Conservation (phyloP, 257 asterid genomes). For the Oldenlandia corymbosa region DNA sequence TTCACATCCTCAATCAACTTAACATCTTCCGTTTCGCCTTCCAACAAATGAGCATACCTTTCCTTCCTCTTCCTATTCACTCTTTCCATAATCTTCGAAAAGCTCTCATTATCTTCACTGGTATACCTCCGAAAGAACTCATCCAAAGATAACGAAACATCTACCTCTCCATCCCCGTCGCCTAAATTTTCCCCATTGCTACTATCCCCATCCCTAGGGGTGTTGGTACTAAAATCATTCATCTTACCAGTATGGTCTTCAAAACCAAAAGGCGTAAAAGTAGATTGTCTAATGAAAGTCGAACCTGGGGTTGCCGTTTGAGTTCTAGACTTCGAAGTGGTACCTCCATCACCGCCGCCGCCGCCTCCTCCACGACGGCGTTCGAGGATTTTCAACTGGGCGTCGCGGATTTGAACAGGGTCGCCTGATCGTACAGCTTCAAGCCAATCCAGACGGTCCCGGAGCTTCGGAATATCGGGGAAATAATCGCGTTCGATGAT, state of each 20-base stretch:
- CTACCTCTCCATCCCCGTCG: slow-evolving; percentile 36
- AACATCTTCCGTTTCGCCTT: slow-evolving; percentile 36
- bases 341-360: slow-evolving; percentile 23
- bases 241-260: slow-evolving; percentile 9
- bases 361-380: slow-evolving; percentile 57
- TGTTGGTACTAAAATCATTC: slow-evolving; percentile 1
- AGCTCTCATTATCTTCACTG: slow-evolving; percentile 95
- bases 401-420: slow-evolving; percentile 82
- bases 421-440: slow-evolving; percentile 74
- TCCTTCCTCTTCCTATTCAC: slow-evolving; percentile 70
- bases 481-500: slow-evolving; percentile 91
- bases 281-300: slow-evolving; percentile 54
- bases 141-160: slow-evolving; percentile 55
- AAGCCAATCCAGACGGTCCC: slow-evolving; percentile 94
- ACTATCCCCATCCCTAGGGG: neutral
- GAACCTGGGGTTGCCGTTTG: slow-evolving; percentile 63
- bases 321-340: slow-evolving; percentile 33
- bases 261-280: slow-evolving; percentile 51
- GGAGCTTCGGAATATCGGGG: slow-evolving; percentile 90
- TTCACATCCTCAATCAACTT: slow-evolving; percentile 50
- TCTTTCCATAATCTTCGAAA: slow-evolving; percentile 57
- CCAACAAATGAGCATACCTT: slow-evolving; percentile 69
- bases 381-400: slow-evolving; percentile 84
- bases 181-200: too few relatives aligned
- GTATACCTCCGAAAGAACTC: slow-evolving; percentile 75